Base-by-base conservation (phyloP, 352 stramenopile species). In the Phytophthora pseudosyringae region DNA sequence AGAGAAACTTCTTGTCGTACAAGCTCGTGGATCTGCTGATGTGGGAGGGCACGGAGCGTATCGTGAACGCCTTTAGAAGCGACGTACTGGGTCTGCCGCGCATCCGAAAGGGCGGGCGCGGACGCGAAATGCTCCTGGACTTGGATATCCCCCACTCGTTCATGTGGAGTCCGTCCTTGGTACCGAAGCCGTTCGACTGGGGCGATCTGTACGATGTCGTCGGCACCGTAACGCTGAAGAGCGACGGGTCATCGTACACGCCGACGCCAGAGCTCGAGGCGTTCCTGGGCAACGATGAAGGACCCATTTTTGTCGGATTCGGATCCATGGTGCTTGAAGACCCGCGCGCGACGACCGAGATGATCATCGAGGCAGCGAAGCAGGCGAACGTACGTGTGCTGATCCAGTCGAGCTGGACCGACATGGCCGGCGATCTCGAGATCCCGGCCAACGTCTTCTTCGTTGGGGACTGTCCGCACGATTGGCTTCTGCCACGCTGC, bases 241-340 rank as follows among this genome's bases (percentile, higher is more conserved):
- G 64, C 4, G 58, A 59, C 0, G 48, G 41, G 1, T 73, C 63
- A 2, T 45, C 57, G 5, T 89, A 89, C 46, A 66, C 51, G 43
- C 74, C 86, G 4, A 69, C 78, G 1, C 57, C 64, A 0, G 80
- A 89, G 21, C 73, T 93, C 0, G 65, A 70, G 16, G 73, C 68
- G 1, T 96, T 95, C 40, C 49, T 95, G 16, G 74, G 55, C 1
- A 43, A 58, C 7, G 73, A 85, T 9, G 68, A 49, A 18, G 79
- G 80, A 7, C 92, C 93, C 3, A 87, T 98, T 59, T 98, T 97
- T 55, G 84, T 98, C 32, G 94, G 94, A 1, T 98, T 98, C 66
- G 94, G 94, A 12, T 93, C 74, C 6, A 98, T 98, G 92, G 78
- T 98, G 3, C 87, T 98, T n/a, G 74, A 87, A 50, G 76, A 98